These are phyloP conservation scores for Chrysochromulina tobinii DNA, from an alignment of 78 protist genomes.

Conservation along the genomic window DNA sequence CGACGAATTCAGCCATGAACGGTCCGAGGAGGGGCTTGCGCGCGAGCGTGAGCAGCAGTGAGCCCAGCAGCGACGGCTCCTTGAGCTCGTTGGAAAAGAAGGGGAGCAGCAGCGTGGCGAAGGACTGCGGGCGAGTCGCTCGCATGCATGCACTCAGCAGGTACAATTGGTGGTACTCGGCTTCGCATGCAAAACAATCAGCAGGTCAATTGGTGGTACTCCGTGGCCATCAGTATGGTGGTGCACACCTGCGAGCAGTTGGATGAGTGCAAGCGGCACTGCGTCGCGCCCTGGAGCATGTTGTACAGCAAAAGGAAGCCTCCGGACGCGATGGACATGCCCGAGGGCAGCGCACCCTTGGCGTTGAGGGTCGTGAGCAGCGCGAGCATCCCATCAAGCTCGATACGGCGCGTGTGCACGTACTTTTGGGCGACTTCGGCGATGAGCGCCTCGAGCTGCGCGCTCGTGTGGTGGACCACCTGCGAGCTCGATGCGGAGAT, in stretches of 20 bases:
- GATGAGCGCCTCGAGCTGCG: neutral
- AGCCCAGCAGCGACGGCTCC: neutral
- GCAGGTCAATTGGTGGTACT: too few species aligned
- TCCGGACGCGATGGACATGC: neutral
- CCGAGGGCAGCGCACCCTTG: neutral
- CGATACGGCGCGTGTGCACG: neutral
- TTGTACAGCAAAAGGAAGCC: neutral
- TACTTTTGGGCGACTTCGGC: neutral
- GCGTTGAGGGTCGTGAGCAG: neutral
- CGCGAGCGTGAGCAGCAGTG: conserved; percentile 12
- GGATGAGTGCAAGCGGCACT: neutral
- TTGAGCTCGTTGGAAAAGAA: neutral
- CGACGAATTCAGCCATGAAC: neutral
- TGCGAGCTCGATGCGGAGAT: neutral
- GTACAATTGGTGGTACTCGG: too few species aligned
- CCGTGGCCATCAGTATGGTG: too few species aligned
- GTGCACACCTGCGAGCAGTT: neutral
- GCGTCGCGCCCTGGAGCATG: neutral
- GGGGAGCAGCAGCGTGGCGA: neutral
- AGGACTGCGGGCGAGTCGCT: neutral
- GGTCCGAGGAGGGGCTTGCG: conserved; percentile 18
- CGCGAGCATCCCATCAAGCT: neutral
- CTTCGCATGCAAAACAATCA: too few species aligned
- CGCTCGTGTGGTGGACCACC: neutral
- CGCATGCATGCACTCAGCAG: too few species aligned